Base-by-base conservation (phyloP, 2,329 filamentous ascomycete genomes). In the Diaporthe velutina region DNA sequence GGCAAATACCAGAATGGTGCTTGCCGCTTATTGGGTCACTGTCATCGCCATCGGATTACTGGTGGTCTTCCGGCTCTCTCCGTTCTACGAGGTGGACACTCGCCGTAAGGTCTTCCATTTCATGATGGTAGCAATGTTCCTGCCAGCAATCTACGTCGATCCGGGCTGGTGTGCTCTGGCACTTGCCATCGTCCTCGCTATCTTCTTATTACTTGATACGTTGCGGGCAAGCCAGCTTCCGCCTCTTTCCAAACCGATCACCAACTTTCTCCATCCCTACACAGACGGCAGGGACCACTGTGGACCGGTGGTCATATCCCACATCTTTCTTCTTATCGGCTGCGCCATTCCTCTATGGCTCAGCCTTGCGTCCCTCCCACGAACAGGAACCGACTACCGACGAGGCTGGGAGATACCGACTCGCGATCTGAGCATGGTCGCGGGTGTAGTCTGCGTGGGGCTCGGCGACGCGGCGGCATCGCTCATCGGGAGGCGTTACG, bases 71-170 rank as follows among this genome's bases (percentile, higher is more conserved):
- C 90, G 89, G 55, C 89, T 98, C 50, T 94, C 93, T 54, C 87
- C 91, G 4, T 87, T 94, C 67, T 96, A 94, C 78, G 96, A 98
- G 84, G 96, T 99, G 61, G 97, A 99, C 84, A 99, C 97, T 1
- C 91, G 97, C 67, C 92, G 97, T 68, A 99, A 99, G 83, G 94
- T 98, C 33, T 99, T 99, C 83, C 97, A 99, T 83, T 97, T 97
- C 78, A 98, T 96, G 89, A 98, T 98, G 94, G 96, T 98, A 10
- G 92, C 92, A 73, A 98, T 99, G 95, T 93, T 99, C 73, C 88
- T 98, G 2, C 96, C 97, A 0, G 92, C 94, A 1, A 94, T 93
- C 2, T 98, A 92, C 81, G 86, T 98, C 77, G 97, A 99, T 82
- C 96, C 97, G 0, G 88, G 93, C 54, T 98, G 95, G 83, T 92